Conservation (phyloP, 2,329 filamentous ascomycete species). For the Colletotrichum plurivorum region DNA sequence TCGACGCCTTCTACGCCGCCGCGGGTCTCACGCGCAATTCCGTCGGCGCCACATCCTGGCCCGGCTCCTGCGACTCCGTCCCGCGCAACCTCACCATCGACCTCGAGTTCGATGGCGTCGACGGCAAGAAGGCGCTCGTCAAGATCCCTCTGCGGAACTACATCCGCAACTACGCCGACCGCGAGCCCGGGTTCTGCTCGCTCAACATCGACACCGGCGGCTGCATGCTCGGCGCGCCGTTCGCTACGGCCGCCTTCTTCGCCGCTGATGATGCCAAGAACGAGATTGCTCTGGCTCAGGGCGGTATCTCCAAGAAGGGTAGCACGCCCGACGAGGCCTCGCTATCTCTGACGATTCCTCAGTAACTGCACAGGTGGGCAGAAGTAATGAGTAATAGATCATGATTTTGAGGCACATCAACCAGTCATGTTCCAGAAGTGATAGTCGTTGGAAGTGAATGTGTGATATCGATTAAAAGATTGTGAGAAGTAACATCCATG, state of each 20-base stretch:
- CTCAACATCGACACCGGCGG: conserved; percentile 27
- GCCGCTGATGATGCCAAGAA: conserved; percentile 23
- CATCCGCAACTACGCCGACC: conserved; percentile 32
- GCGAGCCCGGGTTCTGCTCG: not conserved
- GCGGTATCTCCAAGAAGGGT: conserved; percentile 16
- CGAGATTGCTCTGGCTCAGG: conserved; percentile 29
- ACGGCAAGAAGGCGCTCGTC: conserved; percentile 16
- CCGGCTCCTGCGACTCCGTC: conserved; percentile 28
- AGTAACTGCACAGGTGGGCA: not conserved
- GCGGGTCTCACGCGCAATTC: conserved; percentile 19
- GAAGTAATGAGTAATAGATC: not conserved
- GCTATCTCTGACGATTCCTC: not conserved
- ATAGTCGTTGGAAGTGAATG: not conserved
- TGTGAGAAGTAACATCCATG: not conserved
- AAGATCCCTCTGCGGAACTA: conserved; percentile 37
- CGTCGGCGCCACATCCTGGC: conserved; percentile 15
- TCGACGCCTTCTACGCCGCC: not conserved
- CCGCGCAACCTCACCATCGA: conserved; percentile 25
- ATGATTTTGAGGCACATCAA: not conserved
- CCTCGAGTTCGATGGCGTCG: conserved; percentile 32
- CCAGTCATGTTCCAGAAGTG: not conserved
- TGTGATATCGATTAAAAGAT: not conserved
- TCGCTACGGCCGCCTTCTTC: conserved; percentile 29
- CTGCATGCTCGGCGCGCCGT: conserved; percentile 31
- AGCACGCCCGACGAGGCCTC: conserved; percentile 13